Evolutionary conservation across 2,329 filamentous ascomycete genomes (phyloP).

Genomic region (Trichophyton mentagrophytes): DNA sequence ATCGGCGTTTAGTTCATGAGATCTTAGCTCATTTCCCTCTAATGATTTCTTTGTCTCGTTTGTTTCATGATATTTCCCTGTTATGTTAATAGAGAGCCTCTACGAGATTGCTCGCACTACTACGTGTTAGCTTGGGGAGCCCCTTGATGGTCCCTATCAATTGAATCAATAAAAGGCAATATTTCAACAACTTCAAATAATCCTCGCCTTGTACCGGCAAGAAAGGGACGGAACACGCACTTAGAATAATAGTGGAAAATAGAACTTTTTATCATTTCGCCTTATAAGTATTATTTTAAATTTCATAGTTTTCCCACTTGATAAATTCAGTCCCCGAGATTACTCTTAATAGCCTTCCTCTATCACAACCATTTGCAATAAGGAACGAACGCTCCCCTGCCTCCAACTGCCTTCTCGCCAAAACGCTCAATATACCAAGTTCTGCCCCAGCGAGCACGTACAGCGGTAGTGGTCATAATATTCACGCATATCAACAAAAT

Average conservation of each 20-base stretch:
- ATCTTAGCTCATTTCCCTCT: slow-evolving; percentile 13
- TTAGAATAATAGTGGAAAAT: not conserved
- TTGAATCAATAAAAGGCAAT: not conserved
- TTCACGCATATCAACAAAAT: slow-evolving; percentile 75
- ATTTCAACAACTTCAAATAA: not conserved
- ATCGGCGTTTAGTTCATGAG: slow-evolving; percentile 30
- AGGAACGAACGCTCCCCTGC: slow-evolving; percentile 61
- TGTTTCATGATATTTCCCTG: not conserved
- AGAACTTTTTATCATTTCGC: no score
- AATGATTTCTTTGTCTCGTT: slow-evolving; percentile 1
- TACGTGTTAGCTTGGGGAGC: not conserved
- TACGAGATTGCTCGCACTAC: not conserved
- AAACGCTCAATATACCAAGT: slow-evolving; percentile 83
- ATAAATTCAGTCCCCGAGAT: not conserved
- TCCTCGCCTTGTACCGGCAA: not conserved
- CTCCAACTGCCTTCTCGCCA: slow-evolving; percentile 65
- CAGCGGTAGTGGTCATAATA: slow-evolving; percentile 80
- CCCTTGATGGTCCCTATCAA: not conserved
- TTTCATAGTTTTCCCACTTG: not conserved
- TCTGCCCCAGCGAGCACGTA: slow-evolving; percentile 66
- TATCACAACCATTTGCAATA: slow-evolving; percentile 32
- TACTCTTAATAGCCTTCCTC: not conserved
- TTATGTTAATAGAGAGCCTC: not conserved
- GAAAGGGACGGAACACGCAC: not conserved
- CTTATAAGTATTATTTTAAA: not conserved